Base-by-base conservation (phyloP, 176 grass and related monocot species). In the Themeda triandra region DNA sequence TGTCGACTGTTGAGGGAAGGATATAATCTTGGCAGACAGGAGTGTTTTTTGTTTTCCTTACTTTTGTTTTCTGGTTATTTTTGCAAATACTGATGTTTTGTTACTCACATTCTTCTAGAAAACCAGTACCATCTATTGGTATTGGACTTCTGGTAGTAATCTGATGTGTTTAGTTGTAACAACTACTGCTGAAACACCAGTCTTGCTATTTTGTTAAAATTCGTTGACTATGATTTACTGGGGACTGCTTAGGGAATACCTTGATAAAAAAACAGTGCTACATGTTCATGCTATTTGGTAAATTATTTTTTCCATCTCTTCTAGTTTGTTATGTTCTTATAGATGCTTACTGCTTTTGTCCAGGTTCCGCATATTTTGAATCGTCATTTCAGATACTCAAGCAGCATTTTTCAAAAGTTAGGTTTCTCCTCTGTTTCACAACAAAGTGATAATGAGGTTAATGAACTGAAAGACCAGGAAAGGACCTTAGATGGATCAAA, bases 381-480 rank as follows among this genome's bases (percentile, higher is more conserved):
- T 80, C 89, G 80, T 21, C 69, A 68, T 2, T 83, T 82, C 51
- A 85, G 87, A 60, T 82, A 86, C 45, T 91, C 88, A 77, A 88
- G 60, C 36, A 48, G 71, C 66, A 89, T 83, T 27, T 84, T 87
- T 51, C 92, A 91, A 81, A 89, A 66, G 41, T 70, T 94, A 74
- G 92, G 88, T 10, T 94, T 86, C 72, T 94, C 92, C 53, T 91
- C 88, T 76, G 75, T 80, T 84, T 83, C 80, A 8, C n/a, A 83
- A 56, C 74, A 73, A 18, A 88, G 30, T 68, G 82, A 86, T 42
- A 86, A 85, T 73, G 68, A 82, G 49, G 77, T 30, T 60, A 87
- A 87, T 13, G 83, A 80, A 41, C 71, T 49, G 29, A 78, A 84
- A 77, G 81, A 82, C 35, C 64, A 82, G 58, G 84, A 82, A 54